phyloP scores from a whole-genome alignment of 495 filamentous ascomycete genomes.

The Thermothielavioides terrestris region DNA sequence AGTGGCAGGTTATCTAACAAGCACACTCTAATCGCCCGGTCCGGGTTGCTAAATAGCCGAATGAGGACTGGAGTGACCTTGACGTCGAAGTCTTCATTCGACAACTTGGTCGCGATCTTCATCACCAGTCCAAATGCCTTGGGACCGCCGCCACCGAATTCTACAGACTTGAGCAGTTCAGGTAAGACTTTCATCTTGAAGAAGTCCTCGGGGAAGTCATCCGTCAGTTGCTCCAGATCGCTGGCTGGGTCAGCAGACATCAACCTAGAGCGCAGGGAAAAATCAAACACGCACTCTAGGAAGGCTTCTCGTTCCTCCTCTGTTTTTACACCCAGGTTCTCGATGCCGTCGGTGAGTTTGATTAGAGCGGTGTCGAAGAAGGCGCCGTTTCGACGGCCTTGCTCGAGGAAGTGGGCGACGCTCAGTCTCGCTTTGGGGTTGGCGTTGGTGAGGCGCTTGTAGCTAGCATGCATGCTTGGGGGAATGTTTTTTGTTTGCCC shows the following conservation, averaged over 20 bases:
- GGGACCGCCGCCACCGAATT: slow-evolving; percentile 91
- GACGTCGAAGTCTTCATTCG: slow-evolving; percentile 80
- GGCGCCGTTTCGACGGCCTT: slow-evolving; percentile 69
- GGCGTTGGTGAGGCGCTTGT: slow-evolving; percentile 77
- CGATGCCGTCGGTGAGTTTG: slow-evolving; percentile 81
- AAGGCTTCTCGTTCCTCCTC: slow-evolving; percentile 80
- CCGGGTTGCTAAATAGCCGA: slow-evolving; percentile 80
- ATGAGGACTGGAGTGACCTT: slow-evolving; percentile 80
- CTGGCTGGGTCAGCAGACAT: slow-evolving; percentile 35
- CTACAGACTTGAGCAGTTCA: slow-evolving; percentile 91
- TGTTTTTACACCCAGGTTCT: slow-evolving; percentile 80
- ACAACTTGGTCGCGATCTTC: slow-evolving; percentile 78
- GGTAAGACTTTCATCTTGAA: slow-evolving; percentile 95
- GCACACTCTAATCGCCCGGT: slow-evolving; percentile 86
- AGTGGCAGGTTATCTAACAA: slow-evolving; percentile 77
- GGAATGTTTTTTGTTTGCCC: slow-evolving; percentile 82
- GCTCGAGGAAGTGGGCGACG: slow-evolving; percentile 78
- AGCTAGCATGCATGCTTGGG: slow-evolving; percentile 75
- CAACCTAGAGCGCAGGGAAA: not conserved
- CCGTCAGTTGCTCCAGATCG: slow-evolving; percentile 75
- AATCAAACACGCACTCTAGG: slow-evolving; percentile 52
- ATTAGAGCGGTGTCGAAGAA: slow-evolving; percentile 93
- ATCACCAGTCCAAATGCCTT: slow-evolving; percentile 83
- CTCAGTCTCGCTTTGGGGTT: slow-evolving; percentile 84
- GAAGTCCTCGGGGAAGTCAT: slow-evolving; percentile 95